Evolutionary conservation across 805 yeast species (phyloP).

Genomic region (Grigorovia yakushimaensis): DNA sequence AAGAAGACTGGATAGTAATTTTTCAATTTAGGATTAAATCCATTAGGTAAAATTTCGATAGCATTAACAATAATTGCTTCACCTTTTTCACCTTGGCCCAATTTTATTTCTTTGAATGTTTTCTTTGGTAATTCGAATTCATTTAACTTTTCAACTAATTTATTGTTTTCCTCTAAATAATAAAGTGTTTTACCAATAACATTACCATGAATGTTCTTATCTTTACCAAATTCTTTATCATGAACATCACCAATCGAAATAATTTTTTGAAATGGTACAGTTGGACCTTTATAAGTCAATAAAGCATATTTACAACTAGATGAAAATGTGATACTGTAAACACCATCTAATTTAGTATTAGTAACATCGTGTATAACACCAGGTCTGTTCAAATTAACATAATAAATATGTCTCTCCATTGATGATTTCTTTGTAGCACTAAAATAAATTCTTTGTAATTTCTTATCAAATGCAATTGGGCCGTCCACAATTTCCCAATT

Average conservation of each 20-base stretch:
- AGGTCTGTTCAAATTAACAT: slow-evolving; percentile 45
- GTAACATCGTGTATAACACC: slow-evolving; percentile 36
- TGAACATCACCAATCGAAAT: slow-evolving; percentile 38
- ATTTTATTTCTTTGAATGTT: slow-evolving; percentile 41
- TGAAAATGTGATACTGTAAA: slow-evolving; percentile 66
- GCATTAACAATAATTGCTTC: slow-evolving; percentile 47
- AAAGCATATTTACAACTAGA: slow-evolving; percentile 66
- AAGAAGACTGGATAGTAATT: slow-evolving; percentile 77
- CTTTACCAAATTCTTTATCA: no score
- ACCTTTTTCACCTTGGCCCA: slow-evolving; percentile 41
- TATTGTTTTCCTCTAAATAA: slow-evolving; percentile 33
- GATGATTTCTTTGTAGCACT: slow-evolving; percentile 69
- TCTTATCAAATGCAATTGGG: slow-evolving; percentile 50
- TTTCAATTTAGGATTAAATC: slow-evolving; percentile 42
- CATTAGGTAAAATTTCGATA: slow-evolving; percentile 67
- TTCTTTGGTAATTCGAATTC: slow-evolving; percentile 50
- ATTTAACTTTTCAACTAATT: slow-evolving; percentile 31
- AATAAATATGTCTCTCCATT: slow-evolving; percentile 73
- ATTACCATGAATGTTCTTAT: slow-evolving; percentile 10
- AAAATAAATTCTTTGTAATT: slow-evolving; percentile 44
- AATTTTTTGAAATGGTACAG: slow-evolving; percentile 68
- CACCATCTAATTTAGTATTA: slow-evolving; percentile 47
- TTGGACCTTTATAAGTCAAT: slow-evolving; percentile 69
- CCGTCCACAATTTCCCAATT: slow-evolving; percentile 86
- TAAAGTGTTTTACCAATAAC: slow-evolving; percentile 22